Base-by-base conservation (phyloP, 1,139 yeast genomes). In the Geotrichum australiense region DNA sequence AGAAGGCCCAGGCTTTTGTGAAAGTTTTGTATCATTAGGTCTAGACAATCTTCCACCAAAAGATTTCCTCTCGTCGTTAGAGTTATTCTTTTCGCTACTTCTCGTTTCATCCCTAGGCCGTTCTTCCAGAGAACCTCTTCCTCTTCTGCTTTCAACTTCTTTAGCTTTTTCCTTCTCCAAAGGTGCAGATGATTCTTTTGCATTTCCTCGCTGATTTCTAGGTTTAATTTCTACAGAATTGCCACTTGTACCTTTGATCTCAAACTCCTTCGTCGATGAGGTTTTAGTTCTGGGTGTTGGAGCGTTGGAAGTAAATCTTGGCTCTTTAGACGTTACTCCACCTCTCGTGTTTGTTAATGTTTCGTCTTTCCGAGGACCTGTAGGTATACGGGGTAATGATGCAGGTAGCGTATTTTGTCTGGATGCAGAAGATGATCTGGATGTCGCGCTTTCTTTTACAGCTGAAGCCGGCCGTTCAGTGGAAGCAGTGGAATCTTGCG, bases 301-400 rank as follows among this genome's bases (percentile, higher is more conserved):
- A 11, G 35, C 6, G 15, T 18, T 35, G 4, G 33, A 14, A 7
- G 36, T 5, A 20, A 16, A 26, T 12, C 35, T n/a, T n/a, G 32
- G 7, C 5, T 25, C 12, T 22, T 37, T 39, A n/a, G 30, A 16
- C 8, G n/a, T 22, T n/a, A 25, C 22, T 3, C 30, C 32, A 12
- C 34, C 35, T n/a, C 45, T 31, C 5, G 45, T 22, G 7, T 35
- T 4, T 11, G 24, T 18, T 6, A 29, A 26, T 20, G 42, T 33
- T 18, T 44, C 47, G 2, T 18, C 27, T 14, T 47, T 45, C 20
- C 49, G 39, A 21, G 52, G 49, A 11, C 51, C 50, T 8, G 52
- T 50, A 7, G 55, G 55, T 19, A 51, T 51, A 21, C 49, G 45
- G 3, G 54, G 54, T 7, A 51, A 32, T 1, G 54, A 49, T 4